Conservation (phyloP, 768 basidiomycete species). For the Tremella yokohamensis region DNA sequence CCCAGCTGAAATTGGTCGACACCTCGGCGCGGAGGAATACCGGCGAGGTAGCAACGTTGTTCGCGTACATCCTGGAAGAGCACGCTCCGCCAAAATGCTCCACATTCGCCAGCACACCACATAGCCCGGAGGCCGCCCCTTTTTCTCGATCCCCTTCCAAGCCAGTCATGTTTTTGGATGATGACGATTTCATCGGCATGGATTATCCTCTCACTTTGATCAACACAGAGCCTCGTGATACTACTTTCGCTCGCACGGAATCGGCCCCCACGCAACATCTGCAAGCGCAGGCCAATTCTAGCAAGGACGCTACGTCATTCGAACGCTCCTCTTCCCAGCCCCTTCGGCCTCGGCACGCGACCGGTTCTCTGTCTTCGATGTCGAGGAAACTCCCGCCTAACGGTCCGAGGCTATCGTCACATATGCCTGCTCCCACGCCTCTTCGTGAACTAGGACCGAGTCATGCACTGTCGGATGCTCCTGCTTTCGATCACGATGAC, state of each 20-base stretch:
- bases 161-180: too few species aligned
- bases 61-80: conserved; percentile 39
- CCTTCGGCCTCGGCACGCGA: too few species aligned
- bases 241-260: too few species aligned
- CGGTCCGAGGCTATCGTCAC: conserved; percentile 34
- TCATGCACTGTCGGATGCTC: background rate
- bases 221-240: too few species aligned
- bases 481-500: conserved; percentile 27
- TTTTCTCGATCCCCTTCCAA: background rate
- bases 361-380: too few species aligned
- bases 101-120: conserved; percentile 19
- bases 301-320: too few species aligned
- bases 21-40: conserved; percentile 10
- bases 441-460: background rate
- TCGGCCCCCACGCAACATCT: too few species aligned
- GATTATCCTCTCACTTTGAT: too few species aligned
- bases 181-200: too few species aligned
- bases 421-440: conserved; percentile 20
- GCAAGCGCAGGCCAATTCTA: too few species aligned
- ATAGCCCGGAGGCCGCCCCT: background rate
- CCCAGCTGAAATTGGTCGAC: conserved; percentile 34
- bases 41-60: conserved; percentile 20
- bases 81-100: conserved; percentile 41
- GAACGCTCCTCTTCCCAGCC: too few species aligned
- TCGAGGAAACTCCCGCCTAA: conserved; percentile 9